phyloP scores from a whole-genome alignment of 202 grass and related monocot species.

The Sporobolus alterniflorus region DNA sequence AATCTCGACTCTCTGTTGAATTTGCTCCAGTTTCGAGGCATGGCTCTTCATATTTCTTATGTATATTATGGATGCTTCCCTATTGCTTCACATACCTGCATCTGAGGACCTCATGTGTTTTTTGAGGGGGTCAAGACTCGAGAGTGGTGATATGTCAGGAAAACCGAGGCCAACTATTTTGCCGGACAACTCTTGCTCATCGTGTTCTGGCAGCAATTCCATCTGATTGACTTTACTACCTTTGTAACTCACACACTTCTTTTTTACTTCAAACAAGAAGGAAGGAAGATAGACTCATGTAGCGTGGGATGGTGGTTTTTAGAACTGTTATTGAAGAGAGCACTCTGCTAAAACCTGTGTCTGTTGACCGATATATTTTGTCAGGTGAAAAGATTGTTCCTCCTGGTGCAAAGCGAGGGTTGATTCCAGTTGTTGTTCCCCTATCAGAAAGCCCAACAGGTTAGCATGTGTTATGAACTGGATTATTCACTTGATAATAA shows the following conservation, averaged over 20 bases:
- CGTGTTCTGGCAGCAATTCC: not conserved
- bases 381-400: constrained; percentile 82
- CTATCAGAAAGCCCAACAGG: constrained; percentile 86
- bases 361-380: constrained; percentile 1
- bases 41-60: not conserved
- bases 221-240: not conserved
- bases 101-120: too few species aligned
- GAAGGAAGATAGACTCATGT: not conserved
- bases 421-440: constrained; percentile 82
- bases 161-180: not conserved
- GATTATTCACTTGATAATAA: not conserved
- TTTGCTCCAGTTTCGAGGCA: constrained; percentile 87
- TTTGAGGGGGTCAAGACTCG: too few species aligned
- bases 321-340: not conserved
- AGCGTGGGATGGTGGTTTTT: not conserved
- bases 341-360: constrained; percentile 6
- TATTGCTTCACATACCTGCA: not conserved
- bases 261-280: too few species aligned
- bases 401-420: constrained; percentile 81
- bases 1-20: constrained; percentile 73
- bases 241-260: not conserved
- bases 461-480: constrained; percentile 20
- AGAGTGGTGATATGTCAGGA: not conserved
- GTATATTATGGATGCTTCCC: not conserved
- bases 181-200: not conserved